These are phyloP conservation scores for Aureobasidium sp. DNA, from an alignment of 2,329 filamentous ascomycete genomes.

Conservation along the genomic window DNA sequence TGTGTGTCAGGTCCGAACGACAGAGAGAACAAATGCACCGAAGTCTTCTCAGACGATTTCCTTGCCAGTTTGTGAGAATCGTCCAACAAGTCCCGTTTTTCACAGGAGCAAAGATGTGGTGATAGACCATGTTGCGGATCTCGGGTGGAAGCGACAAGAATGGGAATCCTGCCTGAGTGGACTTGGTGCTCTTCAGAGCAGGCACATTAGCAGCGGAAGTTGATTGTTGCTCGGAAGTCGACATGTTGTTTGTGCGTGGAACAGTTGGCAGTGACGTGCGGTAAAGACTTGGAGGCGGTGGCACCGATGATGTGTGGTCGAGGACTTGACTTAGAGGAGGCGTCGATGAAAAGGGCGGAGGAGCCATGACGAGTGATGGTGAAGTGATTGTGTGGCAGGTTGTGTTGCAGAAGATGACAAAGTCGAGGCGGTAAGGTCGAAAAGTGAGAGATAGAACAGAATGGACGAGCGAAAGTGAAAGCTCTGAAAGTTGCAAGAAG, in stretches of 20 bases:
- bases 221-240: not conserved
- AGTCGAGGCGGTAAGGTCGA: not conserved
- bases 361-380: not conserved
- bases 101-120: not conserved
- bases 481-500: not conserved
- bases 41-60: not conserved
- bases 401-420: not conserved
- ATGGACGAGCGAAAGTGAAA: not conserved
- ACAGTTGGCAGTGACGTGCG: not conserved
- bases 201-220: not conserved
- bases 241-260: not conserved
- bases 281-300: not conserved
- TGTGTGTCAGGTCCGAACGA: not conserved
- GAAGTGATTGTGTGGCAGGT: not conserved
- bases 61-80: not conserved
- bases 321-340: not conserved
- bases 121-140: not conserved
- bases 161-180: not conserved
- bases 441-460: not conserved
- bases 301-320: not conserved
- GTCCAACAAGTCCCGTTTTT: not conserved
- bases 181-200: not conserved
- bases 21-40: not conserved
- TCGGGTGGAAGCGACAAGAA: conserved; percentile 1
- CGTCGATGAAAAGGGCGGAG: not conserved